Percentiles rank a stretch among this genome's conserved stretches.
Conservation (phyloP, 2,329 filamentous ascomycete genomes). For the Emergomyces pasteurianus region DNA sequence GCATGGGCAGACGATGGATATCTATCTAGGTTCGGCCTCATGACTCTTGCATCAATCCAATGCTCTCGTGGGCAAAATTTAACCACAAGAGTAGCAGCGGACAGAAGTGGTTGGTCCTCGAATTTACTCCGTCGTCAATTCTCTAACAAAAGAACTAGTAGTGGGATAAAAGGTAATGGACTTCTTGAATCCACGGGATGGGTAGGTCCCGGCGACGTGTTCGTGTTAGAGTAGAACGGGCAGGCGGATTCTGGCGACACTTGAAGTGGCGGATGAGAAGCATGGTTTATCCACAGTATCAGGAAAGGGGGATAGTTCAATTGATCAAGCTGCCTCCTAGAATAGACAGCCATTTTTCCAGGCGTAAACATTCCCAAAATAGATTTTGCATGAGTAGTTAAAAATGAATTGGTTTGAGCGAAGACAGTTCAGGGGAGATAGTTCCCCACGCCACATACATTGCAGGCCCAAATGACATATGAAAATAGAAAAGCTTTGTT, state of each 20-base stretch:
- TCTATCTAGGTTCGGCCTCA: neutral
- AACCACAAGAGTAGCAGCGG: neutral
- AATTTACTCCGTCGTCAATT: neutral
- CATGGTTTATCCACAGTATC: neutral
- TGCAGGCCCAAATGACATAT: neutral
- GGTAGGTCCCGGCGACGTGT: neutral
- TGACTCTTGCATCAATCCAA: neutral
- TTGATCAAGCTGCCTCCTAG: neutral
- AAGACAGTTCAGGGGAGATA: neutral
- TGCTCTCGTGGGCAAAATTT: neutral
- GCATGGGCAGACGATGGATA: neutral
- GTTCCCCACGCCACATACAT: neutral
- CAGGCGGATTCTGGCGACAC: neutral
- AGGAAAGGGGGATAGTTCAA: neutral
- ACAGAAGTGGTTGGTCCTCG: neutral
- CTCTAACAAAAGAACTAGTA: neutral
- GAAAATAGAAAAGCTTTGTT: neutral
- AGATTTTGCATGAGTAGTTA: neutral
- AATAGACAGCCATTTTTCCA: neutral
- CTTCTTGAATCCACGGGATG: neutral
- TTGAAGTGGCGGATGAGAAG: neutral
- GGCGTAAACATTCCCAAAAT: neutral
- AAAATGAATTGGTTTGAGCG: neutral
- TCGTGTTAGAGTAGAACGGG: neutral
- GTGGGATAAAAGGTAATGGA: too few species aligned